Base-by-base conservation (phyloP, 2,329 filamentous ascomycete species). In the Ophiostoma sp. region DNA sequence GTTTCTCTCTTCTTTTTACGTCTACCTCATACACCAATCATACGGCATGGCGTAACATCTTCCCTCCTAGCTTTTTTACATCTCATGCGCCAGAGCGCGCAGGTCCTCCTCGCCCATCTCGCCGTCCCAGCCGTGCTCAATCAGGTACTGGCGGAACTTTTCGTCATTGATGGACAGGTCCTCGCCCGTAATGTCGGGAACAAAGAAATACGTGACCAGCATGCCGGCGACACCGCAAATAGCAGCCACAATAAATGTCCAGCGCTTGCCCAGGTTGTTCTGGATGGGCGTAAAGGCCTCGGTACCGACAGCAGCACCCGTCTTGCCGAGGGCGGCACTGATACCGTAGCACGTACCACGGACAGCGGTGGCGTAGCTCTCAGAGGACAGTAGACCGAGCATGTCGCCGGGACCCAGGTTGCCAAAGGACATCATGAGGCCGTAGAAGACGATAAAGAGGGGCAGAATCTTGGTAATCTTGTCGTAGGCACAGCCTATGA, bases 381-480 rank as follows among this genome's bases (percentile, higher is more conserved):
- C 86, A 4, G 83, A 85, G 0, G 83, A 85, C 3, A 87, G 79
- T 0, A 87, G 79, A 1, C 85, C 85, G 3, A 87, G 83, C 72
- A 83, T 85, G 69, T 85, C 82, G 0, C 85, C 85, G 0, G 84
- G 84, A 0, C 85, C 83, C n/a, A 87, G 79, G 31, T 86, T 85
- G 19, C 83, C 83, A 28, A 80, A 84, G 28, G 79, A 83, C 77
- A 86, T 84, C 79, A 87, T 84, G 2, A 87, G 79, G 0, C 85
- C 86, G 74, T 87, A 87, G 48, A 87, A 81, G 4, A 87, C 80
- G 11, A 87, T 82, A 75, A 87, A 87, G 0, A 86, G 80, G 0
- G 86, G 85, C 3, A 87, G 79, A 36, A 86, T 82, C 39, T 80
- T 81, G 3, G 82, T 84, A 70, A 87, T 82, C 17, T 81, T 78